Percentiles rank a stretch among this genome's conserved stretches.
Conservation (phyloP, 1,284 basidiomycete genomes). For the Moesziomyces sp. region DNA sequence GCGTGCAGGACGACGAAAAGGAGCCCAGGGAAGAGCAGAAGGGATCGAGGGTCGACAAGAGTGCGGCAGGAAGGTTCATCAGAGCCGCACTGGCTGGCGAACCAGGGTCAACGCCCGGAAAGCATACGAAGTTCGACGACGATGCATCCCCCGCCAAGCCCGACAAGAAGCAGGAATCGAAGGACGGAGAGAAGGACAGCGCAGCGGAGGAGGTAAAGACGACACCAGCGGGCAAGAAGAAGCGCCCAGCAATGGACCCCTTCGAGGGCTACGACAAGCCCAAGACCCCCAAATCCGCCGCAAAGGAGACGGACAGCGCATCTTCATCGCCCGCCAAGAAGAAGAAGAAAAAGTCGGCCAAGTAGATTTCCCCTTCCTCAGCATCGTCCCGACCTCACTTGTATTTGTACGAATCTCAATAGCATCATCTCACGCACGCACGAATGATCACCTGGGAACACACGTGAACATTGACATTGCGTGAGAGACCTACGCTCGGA, state of each 20-base stretch:
- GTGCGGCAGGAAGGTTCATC: slow-evolving; percentile 50
- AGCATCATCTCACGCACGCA: slow-evolving; percentile 1
- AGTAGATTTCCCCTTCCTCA: slow-evolving; percentile 2
- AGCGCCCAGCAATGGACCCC: slow-evolving; percentile 44
- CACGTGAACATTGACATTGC: background rate
- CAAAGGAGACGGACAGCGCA: slow-evolving; percentile 15
- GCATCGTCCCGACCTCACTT: slow-evolving; percentile 1
- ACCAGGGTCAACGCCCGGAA: slow-evolving; percentile 8
- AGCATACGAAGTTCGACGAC: slow-evolving; percentile 46
- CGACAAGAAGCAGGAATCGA: slow-evolving; percentile 1
- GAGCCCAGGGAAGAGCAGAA: slow-evolving; percentile 9
- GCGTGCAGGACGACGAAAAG: slow-evolving; percentile 35
- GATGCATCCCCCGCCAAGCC: slow-evolving; percentile 1
- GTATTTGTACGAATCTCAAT: slow-evolving; percentile 26
- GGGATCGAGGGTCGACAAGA: slow-evolving; percentile 31
- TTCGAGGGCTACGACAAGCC: slow-evolving; percentile 51
- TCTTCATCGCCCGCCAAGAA: slow-evolving; percentile 23
- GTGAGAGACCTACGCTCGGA: slow-evolving; percentile 9
- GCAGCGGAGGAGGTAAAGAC: slow-evolving; percentile 5
- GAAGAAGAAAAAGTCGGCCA: slow-evolving; percentile 32
- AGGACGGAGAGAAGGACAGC: slow-evolving; percentile 3
- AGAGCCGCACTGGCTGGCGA: slow-evolving; percentile 39
- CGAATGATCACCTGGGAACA: background rate
- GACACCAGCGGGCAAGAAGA: slow-evolving; percentile 27
- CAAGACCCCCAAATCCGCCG: slow-evolving; percentile 23